Evolutionary conservation across 1,284 basidiomycete genomes (phyloP), one percentile per base, ranked within the genome.

Genomic region (Naganishia liquefaciens): DNA sequence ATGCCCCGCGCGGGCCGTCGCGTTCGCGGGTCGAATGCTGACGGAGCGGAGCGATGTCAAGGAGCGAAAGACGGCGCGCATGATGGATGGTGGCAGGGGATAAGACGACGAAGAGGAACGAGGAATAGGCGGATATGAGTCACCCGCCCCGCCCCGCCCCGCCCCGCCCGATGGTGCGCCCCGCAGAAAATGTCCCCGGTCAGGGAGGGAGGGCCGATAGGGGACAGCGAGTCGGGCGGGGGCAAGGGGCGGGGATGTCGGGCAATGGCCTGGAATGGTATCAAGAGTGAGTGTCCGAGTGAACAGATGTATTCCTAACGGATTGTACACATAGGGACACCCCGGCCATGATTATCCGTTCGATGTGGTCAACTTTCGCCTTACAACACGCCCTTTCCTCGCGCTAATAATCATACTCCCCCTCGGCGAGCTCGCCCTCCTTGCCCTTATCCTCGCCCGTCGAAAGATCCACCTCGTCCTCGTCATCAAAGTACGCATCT

Each of bases 401-500:
- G n/a, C 33, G 33, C 33, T 39, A 79, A 62, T 79, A 79, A 66
- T 79, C 77, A 63, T 78, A 79, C 39, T 79, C 77, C 3, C 74
- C 77, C 51, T 71, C 49, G 17, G 37, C 28, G 43, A 47, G 40
- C 53, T 21, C 33, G 64, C 53, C 62, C 63, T 7, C 64, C 60
- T n/a, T 13, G 28, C 52, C 46, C 54, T 42, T 28, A 53, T 49
- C 54, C 47, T 23, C 43, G 28, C 43, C 57, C 23, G n/a, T 10
- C 47, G 21, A 13, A 33, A 52, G 33, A 60, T 61, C 46, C 23
- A 51, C 62, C 44, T 69, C 68, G 3, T 71, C 70, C 66, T 79
- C 74, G 28, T 77, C 74, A 58, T 78, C 77, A 66, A 79, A 79
- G 63, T 77, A 79, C 10, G 67, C 66, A 47, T 79, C 78, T 62